Evolutionary conservation across 768 basidiomycete genomes (phyloP), one percentile per base, ranked within the genome.

Genomic region (Collybia nuda): DNA sequence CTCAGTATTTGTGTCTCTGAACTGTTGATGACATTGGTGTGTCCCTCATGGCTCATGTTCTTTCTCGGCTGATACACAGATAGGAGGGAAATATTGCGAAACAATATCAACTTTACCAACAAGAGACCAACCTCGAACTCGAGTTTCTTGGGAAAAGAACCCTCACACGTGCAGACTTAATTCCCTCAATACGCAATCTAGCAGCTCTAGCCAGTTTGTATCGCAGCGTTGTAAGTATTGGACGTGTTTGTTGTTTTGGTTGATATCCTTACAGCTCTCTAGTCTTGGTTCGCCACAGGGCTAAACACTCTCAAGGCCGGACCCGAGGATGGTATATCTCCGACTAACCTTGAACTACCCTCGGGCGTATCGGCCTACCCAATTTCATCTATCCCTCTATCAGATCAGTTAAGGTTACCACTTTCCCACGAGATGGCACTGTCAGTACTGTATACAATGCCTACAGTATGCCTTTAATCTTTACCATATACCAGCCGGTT

Each of bases 201-300:
- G 77, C 82, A 47, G 82, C 84, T 2, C 66, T 98, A 47, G 88
- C 90, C 11, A 84, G 80, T 50, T 71, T 98, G 35, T 88, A 95
- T 65, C 86, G 84, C 57, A 95, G 90, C 64, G 80, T 98, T 60
- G 94, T 96, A 67, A 60, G 86, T 76, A 48, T 24, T 37, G 48
- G 42, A 23, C 40, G 29, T 42, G 28, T n/a, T 23, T 15, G 19
- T 47, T 18, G 9, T 21, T n/a, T 29, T 6, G 5, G 36, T n/a
- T 44, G 60, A 22, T 52, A 47, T 26, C 46, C 17, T 40, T 39
- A 23, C 17, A 29, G 38, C 28, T 9, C 18, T 37, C 7, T 49
- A 96, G 93, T 78, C 84, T 1, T 98, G 95, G 96, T 93, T 98
- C 64, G 80, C 85, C 24, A 67, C 77, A 15, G 85, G 88, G 59